Conservation (phyloP, 2,329 filamentous ascomycete genomes). For the Fonsecaea nubica region DNA sequence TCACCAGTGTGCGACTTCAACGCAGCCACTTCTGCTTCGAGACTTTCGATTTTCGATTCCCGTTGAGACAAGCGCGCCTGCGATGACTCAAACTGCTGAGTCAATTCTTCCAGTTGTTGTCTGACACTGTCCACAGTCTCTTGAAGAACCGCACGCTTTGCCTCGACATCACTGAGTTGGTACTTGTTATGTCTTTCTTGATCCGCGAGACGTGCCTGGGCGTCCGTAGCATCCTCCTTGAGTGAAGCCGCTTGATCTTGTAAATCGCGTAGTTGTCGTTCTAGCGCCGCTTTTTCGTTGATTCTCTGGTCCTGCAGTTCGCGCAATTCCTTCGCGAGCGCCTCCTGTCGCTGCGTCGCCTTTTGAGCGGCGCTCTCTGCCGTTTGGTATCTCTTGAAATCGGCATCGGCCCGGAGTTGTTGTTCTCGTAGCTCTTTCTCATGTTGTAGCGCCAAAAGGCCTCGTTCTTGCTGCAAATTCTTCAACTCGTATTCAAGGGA, state of each 20-base stretch:
- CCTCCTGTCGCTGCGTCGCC: constrained; percentile 61
- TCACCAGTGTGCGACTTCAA: constrained; percentile 88
- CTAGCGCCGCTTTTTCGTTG: constrained; percentile 62
- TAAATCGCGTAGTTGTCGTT: constrained; percentile 61
- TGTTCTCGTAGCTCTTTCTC: constrained; percentile 83
- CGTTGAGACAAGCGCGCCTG: constrained; percentile 73
- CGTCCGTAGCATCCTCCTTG: constrained; percentile 84
- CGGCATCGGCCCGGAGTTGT: constrained; percentile 80
- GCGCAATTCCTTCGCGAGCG: constrained; percentile 61
- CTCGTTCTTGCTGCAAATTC: constrained; percentile 84
- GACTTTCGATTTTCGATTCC: constrained; percentile 71
- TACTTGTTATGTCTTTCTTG: constrained; percentile 70
- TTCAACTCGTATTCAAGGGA: constrained; percentile 86
- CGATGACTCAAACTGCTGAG: constrained; percentile 62
- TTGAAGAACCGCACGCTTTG: constrained; percentile 64
- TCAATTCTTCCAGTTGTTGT: constrained; percentile 62
- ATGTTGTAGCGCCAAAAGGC: constrained; percentile 77
- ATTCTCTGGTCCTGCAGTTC: constrained; percentile 60
- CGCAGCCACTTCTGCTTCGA: constrained; percentile 83
- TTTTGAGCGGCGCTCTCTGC: constrained; percentile 61
- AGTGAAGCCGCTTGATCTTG: constrained; percentile 75
- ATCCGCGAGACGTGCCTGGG: constrained; percentile 73
- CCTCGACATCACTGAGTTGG: constrained; percentile 65
- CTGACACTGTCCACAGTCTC: constrained; percentile 60
- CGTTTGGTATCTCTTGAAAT: constrained; percentile 71